Base-by-base conservation (phyloP, 2,329 filamentous ascomycete genomes). In the Beauveria asiatica region DNA sequence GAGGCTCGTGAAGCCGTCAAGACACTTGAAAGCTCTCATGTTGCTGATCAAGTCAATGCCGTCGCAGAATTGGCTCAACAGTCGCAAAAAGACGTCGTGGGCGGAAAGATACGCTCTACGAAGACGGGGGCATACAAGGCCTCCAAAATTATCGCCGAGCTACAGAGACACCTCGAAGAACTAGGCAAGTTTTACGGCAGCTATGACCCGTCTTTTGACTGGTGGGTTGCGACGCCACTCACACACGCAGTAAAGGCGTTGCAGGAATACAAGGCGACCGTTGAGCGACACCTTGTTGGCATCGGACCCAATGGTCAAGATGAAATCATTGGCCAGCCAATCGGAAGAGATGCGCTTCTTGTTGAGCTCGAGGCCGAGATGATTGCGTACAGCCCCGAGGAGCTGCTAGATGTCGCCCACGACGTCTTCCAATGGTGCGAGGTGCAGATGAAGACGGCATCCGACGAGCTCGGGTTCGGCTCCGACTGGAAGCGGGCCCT, bases 321-420 rank as follows among this genome's bases (percentile, higher is more conserved):
- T 57, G 76, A 78, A 7, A 84, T 84, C 55, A 75, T 84, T 30
- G 82, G 82, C 7, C 76, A 85, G 62, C 82, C 82, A 0, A 81
- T 84, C 53, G 82, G 83, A 1, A 70, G 76, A 4, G 74, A 77
- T 0, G 80, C 77, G 0, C 70, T 85, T 1, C 68, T 81, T 1
- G 73, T 74, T 11, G 81, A 83, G 55, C 74, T 86, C 1, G 73
- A 78, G 60, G 76, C 77, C 1, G 82, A 85, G 67, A 78, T 83
- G 75, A 83, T 85, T 54, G 77, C 80, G 0, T 85, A 85, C 64
- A 74, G 77, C 0, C 83, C 83, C 0, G 80, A 83, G 60, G 79
- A 85, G 65, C 71, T 85, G 3, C 73, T 85, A 46, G 62, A 67
- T 0, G 78, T 84, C 25, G 81, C 77, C 3, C 70, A 79, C 51